These are phyloP conservation scores for Boletus insuetus DNA, from an alignment of 768 basidiomycete species.

Conservation along the genomic window DNA sequence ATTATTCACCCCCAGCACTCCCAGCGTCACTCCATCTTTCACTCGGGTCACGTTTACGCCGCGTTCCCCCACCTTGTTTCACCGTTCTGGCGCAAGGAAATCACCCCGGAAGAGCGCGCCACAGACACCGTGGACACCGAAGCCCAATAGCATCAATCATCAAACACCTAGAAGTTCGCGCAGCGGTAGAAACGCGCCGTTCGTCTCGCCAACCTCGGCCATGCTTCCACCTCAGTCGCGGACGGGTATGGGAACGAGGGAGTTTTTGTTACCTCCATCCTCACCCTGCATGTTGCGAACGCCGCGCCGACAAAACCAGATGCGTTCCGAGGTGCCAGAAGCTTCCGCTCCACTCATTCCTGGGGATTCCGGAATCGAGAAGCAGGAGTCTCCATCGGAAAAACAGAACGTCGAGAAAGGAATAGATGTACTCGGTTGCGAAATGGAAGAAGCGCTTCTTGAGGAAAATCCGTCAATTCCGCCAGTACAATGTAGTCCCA, in stretches of 20 bases:
- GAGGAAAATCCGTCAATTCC: constrained; percentile 43
- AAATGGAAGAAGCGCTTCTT: constrained; percentile 40
- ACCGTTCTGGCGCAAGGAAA: background rate
- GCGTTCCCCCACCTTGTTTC: constrained; percentile 17
- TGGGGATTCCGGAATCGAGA: background rate
- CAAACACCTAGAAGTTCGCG: constrained; percentile 12
- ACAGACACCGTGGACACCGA: constrained; percentile 20
- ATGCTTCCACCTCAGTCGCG: constrained; percentile 14
- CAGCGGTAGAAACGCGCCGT: background rate
- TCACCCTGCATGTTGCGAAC: constrained; percentile 20
- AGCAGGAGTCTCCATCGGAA: background rate
- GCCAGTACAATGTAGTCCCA: constrained; percentile 14
- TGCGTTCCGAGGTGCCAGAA: background rate
- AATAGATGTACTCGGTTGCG: constrained; percentile 28
- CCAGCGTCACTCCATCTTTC: constrained; percentile 11
- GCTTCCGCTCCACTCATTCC: background rate
- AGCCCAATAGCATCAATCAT: background rate
- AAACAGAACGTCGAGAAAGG: constrained; percentile 12
- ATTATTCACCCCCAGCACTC: constrained; percentile 30
- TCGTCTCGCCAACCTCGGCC: constrained; percentile 11
- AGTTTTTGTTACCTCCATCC: constrained; percentile 27
- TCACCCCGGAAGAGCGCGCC: constrained; percentile 13
- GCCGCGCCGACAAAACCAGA: background rate
- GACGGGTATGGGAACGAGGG: constrained; percentile 13
- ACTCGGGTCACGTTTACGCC: constrained; percentile 14